Evolutionary conservation across 2,329 filamentous ascomycete species (phyloP).

Genomic region (Aspergillus niger): DNA sequence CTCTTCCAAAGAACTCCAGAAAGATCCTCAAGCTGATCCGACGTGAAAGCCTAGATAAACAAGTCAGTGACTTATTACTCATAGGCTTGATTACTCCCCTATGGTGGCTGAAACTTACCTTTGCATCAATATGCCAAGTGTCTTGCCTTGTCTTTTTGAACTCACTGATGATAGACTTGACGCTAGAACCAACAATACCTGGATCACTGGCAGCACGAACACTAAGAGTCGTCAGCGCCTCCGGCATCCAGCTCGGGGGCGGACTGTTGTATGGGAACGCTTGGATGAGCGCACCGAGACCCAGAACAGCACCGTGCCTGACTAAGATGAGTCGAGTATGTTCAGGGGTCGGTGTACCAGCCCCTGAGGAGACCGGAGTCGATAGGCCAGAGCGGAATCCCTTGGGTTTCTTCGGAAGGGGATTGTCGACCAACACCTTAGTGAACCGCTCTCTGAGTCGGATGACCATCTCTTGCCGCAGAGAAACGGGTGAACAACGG

Average conservation of each 20-base stretch:
- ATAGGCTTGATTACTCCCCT: background rate
- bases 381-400: constrained; percentile 38
- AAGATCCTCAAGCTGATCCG: constrained; percentile 90
- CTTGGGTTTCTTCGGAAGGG: constrained; percentile 71
- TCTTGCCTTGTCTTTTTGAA: constrained; percentile 99
- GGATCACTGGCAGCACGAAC: constrained; percentile 83
- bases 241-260: constrained; percentile 90
- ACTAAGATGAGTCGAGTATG: constrained; percentile 74
- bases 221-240: constrained; percentile 82
- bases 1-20: constrained; percentile 99
- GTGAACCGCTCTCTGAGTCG: constrained; percentile 79
- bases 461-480: constrained; percentile 76
- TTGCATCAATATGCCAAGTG: constrained; percentile 97
- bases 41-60: constrained; percentile 69
- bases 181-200: constrained; percentile 91
- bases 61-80: constrained; percentile 3
- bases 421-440: constrained; percentile 74
- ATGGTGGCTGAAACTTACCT: constrained; percentile 62
- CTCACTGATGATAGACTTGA: constrained; percentile 89
- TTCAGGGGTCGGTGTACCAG: constrained; percentile 54
- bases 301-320: constrained; percentile 87
- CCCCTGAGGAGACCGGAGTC: constrained; percentile 46
- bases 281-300: constrained; percentile 85
- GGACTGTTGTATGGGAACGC: constrained; percentile 96
- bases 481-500: constrained; percentile 79